Evolutionary conservation across 164 flowering plant species (phyloP).

Genomic region (Annona squamosa): DNA sequence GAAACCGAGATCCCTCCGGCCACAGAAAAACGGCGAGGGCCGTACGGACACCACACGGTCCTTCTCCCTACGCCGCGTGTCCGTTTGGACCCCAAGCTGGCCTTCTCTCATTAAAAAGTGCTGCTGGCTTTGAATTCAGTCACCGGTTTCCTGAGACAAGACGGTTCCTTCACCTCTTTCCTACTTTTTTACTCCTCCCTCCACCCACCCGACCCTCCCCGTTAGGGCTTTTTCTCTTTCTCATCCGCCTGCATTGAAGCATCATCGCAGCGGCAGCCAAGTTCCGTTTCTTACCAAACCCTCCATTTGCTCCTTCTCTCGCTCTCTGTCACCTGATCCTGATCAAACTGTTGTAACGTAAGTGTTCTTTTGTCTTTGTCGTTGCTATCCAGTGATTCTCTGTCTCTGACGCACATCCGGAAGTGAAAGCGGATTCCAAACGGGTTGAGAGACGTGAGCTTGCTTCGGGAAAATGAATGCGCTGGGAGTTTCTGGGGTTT

Average conservation of each 20-base stretch:
- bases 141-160: conserved; percentile 12
- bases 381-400: not conserved
- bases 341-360: not conserved
- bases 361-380: not conserved
- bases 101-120: not conserved
- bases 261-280: not conserved
- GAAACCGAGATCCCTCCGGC: too few relatives aligned
- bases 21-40: too few relatives aligned
- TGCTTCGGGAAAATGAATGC: conserved; percentile 7
- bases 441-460: conserved; percentile 2
- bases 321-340: not conserved
- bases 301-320: not conserved
- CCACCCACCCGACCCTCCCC: not conserved
- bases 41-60: not conserved
- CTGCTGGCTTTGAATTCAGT: conserved; percentile 15
- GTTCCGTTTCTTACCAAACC: not conserved
- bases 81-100: not conserved
- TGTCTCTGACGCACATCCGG: conserved; percentile 10
- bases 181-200: not conserved
- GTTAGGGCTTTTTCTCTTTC: not conserved
- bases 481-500: not conserved
- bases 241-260: not conserved
- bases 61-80: not conserved
- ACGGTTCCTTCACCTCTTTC: not conserved
- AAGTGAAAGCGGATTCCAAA: conserved; percentile 8